Conservation (phyloP, 352 stramenopile species). For the Globisporangium uncinulatum region DNA sequence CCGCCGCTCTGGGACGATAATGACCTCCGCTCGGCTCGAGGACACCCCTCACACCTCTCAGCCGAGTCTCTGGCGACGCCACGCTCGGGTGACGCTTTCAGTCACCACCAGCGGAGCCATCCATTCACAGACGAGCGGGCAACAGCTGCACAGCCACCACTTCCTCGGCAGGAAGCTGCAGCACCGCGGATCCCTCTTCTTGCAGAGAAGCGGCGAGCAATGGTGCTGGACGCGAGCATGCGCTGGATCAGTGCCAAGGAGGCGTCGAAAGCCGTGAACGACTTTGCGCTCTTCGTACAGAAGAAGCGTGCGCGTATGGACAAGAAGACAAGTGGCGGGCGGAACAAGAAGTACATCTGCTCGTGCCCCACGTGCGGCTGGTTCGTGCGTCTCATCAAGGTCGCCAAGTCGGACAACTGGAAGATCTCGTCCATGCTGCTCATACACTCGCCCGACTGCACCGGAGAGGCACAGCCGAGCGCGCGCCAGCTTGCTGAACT, state of each 20-base stretch:
- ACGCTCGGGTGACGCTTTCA: not conserved
- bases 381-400: conserved; percentile 79
- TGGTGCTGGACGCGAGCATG: conserved; percentile 40
- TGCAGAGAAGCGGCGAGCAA: conserved; percentile 4
- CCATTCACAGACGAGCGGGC: not conserved
- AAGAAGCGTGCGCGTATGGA: conserved; percentile 74
- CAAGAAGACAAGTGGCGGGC: conserved; percentile 76
- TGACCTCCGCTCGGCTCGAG: not conserved
- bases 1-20: conserved; percentile 1
- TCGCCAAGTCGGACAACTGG: conserved; percentile 85
- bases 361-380: conserved; percentile 65
- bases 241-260: conserved; percentile 78
- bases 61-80: not conserved
- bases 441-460: conserved; percentile 65
- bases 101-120: not conserved
- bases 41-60: not conserved
- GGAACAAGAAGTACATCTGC: conserved; percentile 86
- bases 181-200: conserved; percentile 2
- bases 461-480: conserved; percentile 57
- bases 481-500: conserved; percentile 73
- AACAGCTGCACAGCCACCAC: too few species aligned
- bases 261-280: conserved; percentile 68
- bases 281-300: conserved; percentile 74
- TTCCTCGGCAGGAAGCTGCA: not conserved
- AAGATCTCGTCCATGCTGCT: conserved; percentile 88